Evolutionary conservation across 2,329 filamentous ascomycete species (phyloP).

Genomic region (Fusarium tupiense): DNA sequence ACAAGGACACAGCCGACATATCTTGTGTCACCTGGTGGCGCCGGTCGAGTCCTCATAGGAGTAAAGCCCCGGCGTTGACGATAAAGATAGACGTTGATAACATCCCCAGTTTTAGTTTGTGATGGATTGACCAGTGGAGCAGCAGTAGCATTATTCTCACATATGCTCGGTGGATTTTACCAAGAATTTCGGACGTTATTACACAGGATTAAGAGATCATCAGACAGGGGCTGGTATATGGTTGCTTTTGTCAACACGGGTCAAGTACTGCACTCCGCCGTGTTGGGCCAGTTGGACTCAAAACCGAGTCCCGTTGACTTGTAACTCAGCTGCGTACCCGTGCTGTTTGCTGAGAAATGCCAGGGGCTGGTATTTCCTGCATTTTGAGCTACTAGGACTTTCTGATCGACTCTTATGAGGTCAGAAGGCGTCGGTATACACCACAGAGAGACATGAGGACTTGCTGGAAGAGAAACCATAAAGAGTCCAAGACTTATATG

Average conservation of each 20-base stretch:
- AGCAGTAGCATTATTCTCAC: background rate
- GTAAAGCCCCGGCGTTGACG: background rate
- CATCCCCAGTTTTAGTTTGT: background rate
- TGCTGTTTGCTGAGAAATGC: background rate
- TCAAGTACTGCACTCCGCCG: background rate
- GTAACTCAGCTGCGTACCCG: background rate
- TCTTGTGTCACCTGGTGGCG: constrained; percentile 6
- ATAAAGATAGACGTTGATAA: background rate
- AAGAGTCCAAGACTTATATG: background rate
- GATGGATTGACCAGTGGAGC: background rate
- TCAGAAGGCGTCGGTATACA: background rate
- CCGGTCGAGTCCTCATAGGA: background rate
- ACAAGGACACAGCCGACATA: background rate
- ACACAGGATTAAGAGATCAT: background rate
- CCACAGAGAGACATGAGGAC: background rate
- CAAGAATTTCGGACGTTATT: background rate
- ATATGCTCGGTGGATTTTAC: background rate
- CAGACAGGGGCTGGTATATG: background rate
- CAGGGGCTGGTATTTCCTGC: background rate
- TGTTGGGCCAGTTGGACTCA: background rate
- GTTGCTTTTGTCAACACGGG: background rate
- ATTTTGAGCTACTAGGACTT: background rate
- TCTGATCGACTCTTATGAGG: background rate
- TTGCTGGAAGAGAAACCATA: background rate
- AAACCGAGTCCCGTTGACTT: background rate